These are phyloP conservation scores for Tolypocladium amazonense DNA, from an alignment of 2,329 filamentous ascomycete genomes.

Conservation along the genomic window DNA sequence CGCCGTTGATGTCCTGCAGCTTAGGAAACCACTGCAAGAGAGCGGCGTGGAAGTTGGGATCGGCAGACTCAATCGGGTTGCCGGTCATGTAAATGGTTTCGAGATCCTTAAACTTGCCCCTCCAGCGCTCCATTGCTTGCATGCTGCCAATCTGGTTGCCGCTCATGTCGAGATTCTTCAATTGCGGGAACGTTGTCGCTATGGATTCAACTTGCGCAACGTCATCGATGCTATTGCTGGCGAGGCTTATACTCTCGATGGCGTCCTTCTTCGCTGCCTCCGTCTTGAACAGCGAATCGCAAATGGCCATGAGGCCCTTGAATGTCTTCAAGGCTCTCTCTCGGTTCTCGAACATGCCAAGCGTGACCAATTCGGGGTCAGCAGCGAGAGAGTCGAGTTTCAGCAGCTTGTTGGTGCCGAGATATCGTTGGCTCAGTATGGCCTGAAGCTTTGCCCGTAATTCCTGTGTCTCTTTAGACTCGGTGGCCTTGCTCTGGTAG, in stretches of 20 bases:
- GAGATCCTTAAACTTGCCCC: slow-evolving; percentile 64
- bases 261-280: slow-evolving; percentile 63
- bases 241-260: slow-evolving; percentile 72
- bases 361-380: slow-evolving; percentile 59
- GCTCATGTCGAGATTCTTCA: slow-evolving; percentile 83
- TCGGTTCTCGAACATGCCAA: slow-evolving; percentile 65
- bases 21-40: slow-evolving; percentile 76
- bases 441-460: slow-evolving; percentile 58
- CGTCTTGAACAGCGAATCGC: slow-evolving; percentile 65
- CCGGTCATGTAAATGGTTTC: slow-evolving; percentile 70
- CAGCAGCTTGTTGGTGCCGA: slow-evolving; percentile 60
- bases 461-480: slow-evolving; percentile 44
- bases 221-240: slow-evolving; percentile 67
- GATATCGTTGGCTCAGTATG: slow-evolving; percentile 68
- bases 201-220: slow-evolving; percentile 64
- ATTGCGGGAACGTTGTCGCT: slow-evolving; percentile 68
- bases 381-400: slow-evolving; percentile 69
- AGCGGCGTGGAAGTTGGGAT: slow-evolving; percentile 53
- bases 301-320: slow-evolving; percentile 80
- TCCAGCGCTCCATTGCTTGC: slow-evolving; percentile 63
- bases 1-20: slow-evolving; percentile 65
- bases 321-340: slow-evolving; percentile 79
- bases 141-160: slow-evolving; percentile 66
- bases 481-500: slow-evolving; percentile 25
- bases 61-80: slow-evolving; percentile 59